Evolutionary conservation across 345 rosid species (phyloP).

Genomic region (Syzygium oleosum): DNA sequence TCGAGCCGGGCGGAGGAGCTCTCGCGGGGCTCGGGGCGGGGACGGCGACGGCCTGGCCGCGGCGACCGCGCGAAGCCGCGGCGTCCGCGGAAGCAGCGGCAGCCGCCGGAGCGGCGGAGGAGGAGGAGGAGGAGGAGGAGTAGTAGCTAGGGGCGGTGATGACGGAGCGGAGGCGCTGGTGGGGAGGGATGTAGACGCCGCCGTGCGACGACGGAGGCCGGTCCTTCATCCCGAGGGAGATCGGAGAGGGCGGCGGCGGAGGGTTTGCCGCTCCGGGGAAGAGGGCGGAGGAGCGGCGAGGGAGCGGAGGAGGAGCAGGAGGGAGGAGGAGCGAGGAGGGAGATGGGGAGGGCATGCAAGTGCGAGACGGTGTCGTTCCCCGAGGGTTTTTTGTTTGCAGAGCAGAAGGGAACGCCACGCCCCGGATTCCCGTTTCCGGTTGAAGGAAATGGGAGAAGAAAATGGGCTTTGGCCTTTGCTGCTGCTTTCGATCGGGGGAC

Average conservation of each 20-base stretch:
- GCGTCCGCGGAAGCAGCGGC: conserved; percentile 5
- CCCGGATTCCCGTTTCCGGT: not conserved
- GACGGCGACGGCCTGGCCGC: not conserved
- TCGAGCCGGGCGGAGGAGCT: conserved; percentile 7
- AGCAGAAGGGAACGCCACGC: not conserved
- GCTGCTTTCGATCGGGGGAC: not conserved
- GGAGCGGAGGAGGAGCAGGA: not conserved
- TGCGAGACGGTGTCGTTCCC: not conserved
- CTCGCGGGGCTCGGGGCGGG: conserved; percentile 10
- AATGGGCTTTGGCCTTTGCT: not conserved
- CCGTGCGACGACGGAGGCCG: conserved; percentile 47
- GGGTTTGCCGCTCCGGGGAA: not conserved
- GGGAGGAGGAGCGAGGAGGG: not conserved
- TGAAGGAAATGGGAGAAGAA: not conserved
- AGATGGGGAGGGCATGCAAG: conserved; percentile 23
- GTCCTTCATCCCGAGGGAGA: conserved; percentile 49
- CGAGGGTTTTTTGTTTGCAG: not conserved
- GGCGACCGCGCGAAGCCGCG: not conserved
- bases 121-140: conserved; percentile 18
- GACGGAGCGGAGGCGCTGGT: conserved; percentile 57
- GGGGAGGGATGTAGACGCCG: conserved; percentile 68
- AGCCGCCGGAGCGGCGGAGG: conserved; percentile 19
- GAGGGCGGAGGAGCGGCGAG: not conserved
- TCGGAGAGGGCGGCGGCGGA: conserved; percentile 7
- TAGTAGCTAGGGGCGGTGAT: conserved; percentile 19